Evolutionary conservation across 495 filamentous ascomycete genomes (phyloP).

Genomic region (Aspergillus sparsus): DNA sequence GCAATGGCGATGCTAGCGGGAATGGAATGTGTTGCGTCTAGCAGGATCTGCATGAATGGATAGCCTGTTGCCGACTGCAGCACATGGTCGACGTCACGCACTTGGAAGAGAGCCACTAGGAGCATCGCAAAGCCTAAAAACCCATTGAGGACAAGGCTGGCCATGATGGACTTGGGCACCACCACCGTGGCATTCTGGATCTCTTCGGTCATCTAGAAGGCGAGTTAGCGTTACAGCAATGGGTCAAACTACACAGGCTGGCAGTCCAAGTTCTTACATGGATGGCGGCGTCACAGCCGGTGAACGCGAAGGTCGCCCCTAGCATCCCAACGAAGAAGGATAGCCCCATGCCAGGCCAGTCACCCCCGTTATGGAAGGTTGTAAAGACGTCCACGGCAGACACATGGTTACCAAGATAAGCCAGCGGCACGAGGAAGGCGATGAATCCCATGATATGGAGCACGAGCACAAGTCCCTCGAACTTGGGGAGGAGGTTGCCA

Average conservation of each 20-base stretch:
- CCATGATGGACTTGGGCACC: constrained; percentile 49
- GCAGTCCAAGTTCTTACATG: constrained; percentile 34
- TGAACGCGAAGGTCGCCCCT: constrained; percentile 44
- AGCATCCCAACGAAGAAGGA: constrained; percentile 49
- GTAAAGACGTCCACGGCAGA: constrained; percentile 46
- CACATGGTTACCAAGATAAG: constrained; percentile 47
- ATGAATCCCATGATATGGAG: constrained; percentile 55
- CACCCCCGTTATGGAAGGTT: constrained; percentile 47
- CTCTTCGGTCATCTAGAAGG: constrained; percentile 55
- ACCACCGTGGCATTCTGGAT: constrained; percentile 46
- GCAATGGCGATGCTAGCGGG: too few species aligned
- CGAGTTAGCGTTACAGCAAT: neutral
- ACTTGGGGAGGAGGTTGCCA: constrained; percentile 42
- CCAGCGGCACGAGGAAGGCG: constrained; percentile 51
- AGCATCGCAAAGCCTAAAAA: too few species aligned
- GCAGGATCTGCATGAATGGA: too few species aligned
- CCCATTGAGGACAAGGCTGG: constrained; percentile 46
- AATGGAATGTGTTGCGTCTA: too few species aligned
- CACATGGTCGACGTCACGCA: too few species aligned
- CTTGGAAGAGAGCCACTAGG: too few species aligned
- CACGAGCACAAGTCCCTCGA: constrained; percentile 49
- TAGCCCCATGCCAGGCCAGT: constrained; percentile 44
- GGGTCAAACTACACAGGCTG: neutral
- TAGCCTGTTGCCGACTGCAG: too few species aligned
- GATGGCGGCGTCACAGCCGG: constrained; percentile 42